Evolutionary conservation across 225 moss, liverwort and hornwort species (phyloP), one percentile per base, ranked within the genome.

Genomic region (Rhytidiadelphus loreus): DNA sequence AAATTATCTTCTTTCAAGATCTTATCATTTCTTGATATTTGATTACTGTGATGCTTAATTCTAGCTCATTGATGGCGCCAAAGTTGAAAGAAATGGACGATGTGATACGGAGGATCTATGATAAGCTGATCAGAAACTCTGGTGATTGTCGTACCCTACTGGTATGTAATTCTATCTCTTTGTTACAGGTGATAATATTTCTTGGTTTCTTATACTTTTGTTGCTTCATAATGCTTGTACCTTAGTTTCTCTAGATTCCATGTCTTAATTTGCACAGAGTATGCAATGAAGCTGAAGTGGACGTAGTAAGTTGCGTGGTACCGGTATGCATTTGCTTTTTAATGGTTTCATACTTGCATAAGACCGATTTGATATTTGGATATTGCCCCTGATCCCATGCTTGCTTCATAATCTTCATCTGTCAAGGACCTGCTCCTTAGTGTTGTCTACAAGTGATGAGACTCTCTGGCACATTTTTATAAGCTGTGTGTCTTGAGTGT

Each of bases 41-140:
- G 65, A 83, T 74, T 39, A 32, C 81, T 55, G 35, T 78, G 73
- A 82, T 92, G 48, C 70, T 86, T 69, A 53, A 53, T 62, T 81
- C 24, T 83, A 96, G 96, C 94, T 88, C 93, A 61, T 94, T 95
- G 86, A 93, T 96, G 93, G 91, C 90, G 35, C 87, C 93, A 35
- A 97, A 97, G 89, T 90, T 97, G 85, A 93, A 91, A 92, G 97
- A 97, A 91, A 95, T 97, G 96, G 97, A 97, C 91, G 92, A 91
- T 39, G 93, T 96, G 41, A 93, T 97, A 41, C 90, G 86, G 77
- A 91, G 86, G n/a, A 94, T 97, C 64, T 91, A 96, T 72, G 89
- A 92, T 58, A 87, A 89, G 33, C 79, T 96, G 85, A 89, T 94
- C 44, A 88, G 68, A 77, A 91, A 85, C 84, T 91, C 90, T 66